Conservation (phyloP, 2,329 filamentous ascomycete genomes). For the Aspergillus texensis region DNA sequence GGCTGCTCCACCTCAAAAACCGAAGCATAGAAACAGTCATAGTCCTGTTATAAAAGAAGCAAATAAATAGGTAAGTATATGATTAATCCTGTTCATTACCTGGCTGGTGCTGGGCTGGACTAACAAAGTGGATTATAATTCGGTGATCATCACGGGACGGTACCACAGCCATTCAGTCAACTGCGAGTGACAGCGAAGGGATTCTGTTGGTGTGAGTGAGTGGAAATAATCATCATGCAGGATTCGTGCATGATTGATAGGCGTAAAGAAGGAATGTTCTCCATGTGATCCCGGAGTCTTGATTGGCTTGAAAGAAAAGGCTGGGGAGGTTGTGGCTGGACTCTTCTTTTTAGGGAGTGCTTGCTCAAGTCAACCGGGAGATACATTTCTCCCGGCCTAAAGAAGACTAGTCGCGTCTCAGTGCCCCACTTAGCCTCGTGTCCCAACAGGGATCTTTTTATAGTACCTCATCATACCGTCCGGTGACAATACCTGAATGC, state of each 20-base stretch:
- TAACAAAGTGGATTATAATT: slow-evolving; percentile 80
- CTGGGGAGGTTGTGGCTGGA: not conserved
- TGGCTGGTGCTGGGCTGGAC: slow-evolving; percentile 26
- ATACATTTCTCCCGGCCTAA: not conserved
- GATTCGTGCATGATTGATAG: slow-evolving; percentile 1
- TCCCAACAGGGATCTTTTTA: slow-evolving; percentile 11
- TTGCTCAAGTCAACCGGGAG: not conserved
- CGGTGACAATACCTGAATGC: slow-evolving; percentile 1
- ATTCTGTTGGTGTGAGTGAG: not conserved
- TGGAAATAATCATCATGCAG: slow-evolving; percentile 3
- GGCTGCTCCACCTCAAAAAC: slow-evolving; percentile 84
- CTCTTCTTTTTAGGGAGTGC: not conserved
- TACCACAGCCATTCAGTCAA: slow-evolving; percentile 22
- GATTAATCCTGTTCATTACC: slow-evolving; percentile 2
- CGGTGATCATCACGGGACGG: slow-evolving; percentile 60
- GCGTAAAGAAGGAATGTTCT: no score
- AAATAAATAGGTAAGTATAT: slow-evolving; percentile 10
- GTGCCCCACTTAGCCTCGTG: slow-evolving; percentile 4
- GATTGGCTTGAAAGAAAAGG: not conserved
- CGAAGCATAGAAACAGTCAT: slow-evolving; percentile 86
- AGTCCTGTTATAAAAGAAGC: slow-evolving; percentile 38
- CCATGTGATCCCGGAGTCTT: no score
- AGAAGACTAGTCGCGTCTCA: not conserved
- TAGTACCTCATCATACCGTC: slow-evolving; percentile 1
- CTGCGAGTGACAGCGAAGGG: not conserved